Evolutionary conservation across 306 rosid genomes (phyloP).

Genomic region (Hippophae tibetana): DNA sequence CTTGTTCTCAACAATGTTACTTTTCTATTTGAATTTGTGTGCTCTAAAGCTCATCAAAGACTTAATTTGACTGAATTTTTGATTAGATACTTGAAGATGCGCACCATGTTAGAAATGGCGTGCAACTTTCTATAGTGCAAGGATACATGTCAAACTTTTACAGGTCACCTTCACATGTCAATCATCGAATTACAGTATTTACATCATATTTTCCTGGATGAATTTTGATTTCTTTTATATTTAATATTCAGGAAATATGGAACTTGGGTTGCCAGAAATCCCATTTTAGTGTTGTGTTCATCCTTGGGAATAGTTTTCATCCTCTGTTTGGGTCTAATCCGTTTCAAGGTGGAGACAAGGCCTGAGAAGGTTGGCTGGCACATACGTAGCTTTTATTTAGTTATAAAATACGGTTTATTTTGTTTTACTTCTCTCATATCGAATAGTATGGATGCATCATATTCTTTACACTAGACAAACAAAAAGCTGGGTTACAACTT

Average conservation of each 20-base stretch:
- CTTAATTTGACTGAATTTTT: conserved; percentile 20
- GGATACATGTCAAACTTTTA: conserved; percentile 75
- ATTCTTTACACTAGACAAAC: too few relatives aligned
- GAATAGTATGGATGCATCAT: background rate
- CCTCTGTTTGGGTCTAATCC: conserved; percentile 81
- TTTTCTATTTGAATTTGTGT: too few relatives aligned
- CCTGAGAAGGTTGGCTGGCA: conserved; percentile 68
- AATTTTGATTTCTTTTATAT: conserved; percentile 23
- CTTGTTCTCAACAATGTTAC: too few relatives aligned
- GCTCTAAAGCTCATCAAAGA: conserved; percentile 12
- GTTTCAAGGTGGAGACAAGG: conserved; percentile 88
- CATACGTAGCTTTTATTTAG: conserved; percentile 10
- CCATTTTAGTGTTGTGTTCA: conserved; percentile 55
- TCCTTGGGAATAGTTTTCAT: conserved; percentile 64
- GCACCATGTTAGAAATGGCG: conserved; percentile 37
- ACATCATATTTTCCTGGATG: conserved; percentile 10
- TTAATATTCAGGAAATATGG: conserved; percentile 69
- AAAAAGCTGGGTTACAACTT: too few relatives aligned
- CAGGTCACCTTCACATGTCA: conserved; percentile 41
- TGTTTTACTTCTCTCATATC: background rate
- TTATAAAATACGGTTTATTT: background rate
- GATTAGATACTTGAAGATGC: conserved; percentile 66
- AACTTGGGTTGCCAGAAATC: conserved; percentile 79
- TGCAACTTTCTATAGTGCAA: conserved; percentile 81
- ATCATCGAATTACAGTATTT: conserved; percentile 2